These are phyloP conservation scores for Candida pseudofarinosa DNA, from an alignment of 805 yeast species.

Conservation along the genomic window DNA sequence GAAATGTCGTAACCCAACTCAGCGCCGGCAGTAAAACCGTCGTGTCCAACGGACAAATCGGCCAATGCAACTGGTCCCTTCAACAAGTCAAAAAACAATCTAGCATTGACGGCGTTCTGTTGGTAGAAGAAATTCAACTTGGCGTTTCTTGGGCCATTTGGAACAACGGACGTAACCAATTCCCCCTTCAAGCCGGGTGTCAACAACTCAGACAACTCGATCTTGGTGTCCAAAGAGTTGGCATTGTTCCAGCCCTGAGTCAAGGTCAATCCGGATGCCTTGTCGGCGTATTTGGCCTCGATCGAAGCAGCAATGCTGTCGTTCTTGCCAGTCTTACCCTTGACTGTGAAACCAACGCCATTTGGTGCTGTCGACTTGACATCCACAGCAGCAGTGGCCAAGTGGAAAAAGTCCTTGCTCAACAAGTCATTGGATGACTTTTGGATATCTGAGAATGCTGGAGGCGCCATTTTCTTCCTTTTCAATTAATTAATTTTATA, in stretches of 20 bases:
- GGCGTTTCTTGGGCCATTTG: constrained; percentile 80
- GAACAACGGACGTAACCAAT: constrained; percentile 80
- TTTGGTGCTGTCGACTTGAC: constrained; percentile 92
- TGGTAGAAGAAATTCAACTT: constrained; percentile 86
- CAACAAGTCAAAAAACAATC: constrained; percentile 90
- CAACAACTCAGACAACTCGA: constrained; percentile 86
- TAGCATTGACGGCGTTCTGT: constrained; percentile 90
- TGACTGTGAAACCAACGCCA: constrained; percentile 91
- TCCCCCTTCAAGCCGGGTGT: constrained; percentile 95
- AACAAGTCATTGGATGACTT: constrained; percentile 89
- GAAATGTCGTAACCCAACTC: constrained; percentile 95
- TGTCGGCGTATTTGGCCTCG: constrained; percentile 91
- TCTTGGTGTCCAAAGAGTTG: constrained; percentile 86
- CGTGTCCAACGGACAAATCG: constrained; percentile 92
- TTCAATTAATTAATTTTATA: no score
- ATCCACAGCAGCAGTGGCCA: constrained; percentile 80
- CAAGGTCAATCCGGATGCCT: constrained; percentile 84
- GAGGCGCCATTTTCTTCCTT: constrained; percentile 47
- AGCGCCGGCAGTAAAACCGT: constrained; percentile 95
- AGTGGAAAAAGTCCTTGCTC: constrained; percentile 90
- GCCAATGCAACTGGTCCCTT: constrained; percentile 96
- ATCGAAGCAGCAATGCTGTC: constrained; percentile 82
- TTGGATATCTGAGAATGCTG: constrained; percentile 90
- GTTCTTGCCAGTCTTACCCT: constrained; percentile 82
- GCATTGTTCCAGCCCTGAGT: constrained; percentile 98